Base-by-base conservation (phyloP, 768 basidiomycete genomes). In the Mycena polygramma region DNA sequence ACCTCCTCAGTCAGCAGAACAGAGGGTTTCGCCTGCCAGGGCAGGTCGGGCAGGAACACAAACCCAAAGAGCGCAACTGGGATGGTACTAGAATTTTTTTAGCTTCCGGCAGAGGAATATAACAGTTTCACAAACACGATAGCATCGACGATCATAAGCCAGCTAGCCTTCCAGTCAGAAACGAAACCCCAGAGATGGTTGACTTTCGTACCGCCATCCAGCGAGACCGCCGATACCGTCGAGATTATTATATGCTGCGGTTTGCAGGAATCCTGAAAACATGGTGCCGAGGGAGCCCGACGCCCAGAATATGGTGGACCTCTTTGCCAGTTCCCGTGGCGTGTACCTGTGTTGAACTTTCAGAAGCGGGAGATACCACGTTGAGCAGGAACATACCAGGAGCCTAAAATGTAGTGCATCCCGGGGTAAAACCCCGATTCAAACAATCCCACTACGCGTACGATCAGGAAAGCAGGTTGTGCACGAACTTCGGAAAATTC, bases 211-310 rank as follows among this genome's bases (percentile, higher is more conserved):
- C 73, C 73, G 39, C 73, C 73, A 73, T n/a, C 73, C 73, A 9
- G 66, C 73, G 22, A 73, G 15, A 5, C 73, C 73, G 19, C 55
- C 55, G 26, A 71, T 48, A 11, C 68, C 72, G 63, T 73, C 41
- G 4, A 73, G 68, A 45, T 73, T 63, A 26, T 73, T 71, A 41
- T 74, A 71, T 15, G 73, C 73, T 22, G 73, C 68, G 2, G 67
- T 68, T 58, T 74, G 73, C 60, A 74, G 60, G 54, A 74, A 74
- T 26, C 73, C 73, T 17, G 73, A 74, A 54, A 74, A 74, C 73
- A 74, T 74, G 45, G 60, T 52, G 15, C 73, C 73, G 6, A 74
- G 57, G 4, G 68, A 72, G 11, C 73, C 73, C 6, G 73, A 54
- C 7, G 68, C 57, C 73, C 73, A 74, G 65, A 74, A 74, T 41